Percentiles rank a stretch among this genome's conserved stretches.
Evolutionary conservation across 805 yeast species (phyloP).

Genomic region (Priceomyces haplophilus): DNA sequence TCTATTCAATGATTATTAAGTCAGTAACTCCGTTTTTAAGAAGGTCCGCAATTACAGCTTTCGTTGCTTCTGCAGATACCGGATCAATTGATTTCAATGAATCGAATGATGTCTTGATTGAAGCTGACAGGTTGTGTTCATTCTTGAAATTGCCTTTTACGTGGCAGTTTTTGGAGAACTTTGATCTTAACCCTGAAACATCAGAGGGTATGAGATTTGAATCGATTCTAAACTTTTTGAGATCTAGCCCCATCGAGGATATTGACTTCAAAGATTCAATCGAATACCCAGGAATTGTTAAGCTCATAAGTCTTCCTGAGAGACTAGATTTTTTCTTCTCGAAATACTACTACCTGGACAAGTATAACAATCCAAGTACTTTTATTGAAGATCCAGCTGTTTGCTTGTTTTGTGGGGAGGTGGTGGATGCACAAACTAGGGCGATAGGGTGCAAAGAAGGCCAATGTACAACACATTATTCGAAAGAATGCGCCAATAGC

Average conservation of each 20-base stretch:
- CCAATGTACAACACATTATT: constrained; percentile 73
- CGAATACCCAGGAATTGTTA: constrained; percentile 65
- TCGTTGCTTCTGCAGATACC: constrained; percentile 49
- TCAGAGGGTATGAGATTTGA: constrained; percentile 25
- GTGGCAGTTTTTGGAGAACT: constrained; percentile 16
- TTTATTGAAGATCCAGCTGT: constrained; percentile 71
- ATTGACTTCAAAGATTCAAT: constrained; percentile 24
- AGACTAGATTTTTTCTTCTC: constrained; percentile 70
- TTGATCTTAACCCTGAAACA: constrained; percentile 9
- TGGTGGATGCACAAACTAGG: constrained; percentile 63
- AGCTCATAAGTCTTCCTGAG: constrained; percentile 60
- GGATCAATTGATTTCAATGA: constrained; percentile 24
- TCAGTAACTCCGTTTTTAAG: constrained; percentile 64
- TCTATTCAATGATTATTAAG: constrained; percentile 55
- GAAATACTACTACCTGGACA: constrained; percentile 46
- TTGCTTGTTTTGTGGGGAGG: constrained; percentile 76
- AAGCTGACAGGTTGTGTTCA: constrained; percentile 52
- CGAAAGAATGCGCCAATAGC: constrained; percentile 59
- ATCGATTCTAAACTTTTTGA: constrained; percentile 16
- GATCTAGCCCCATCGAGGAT: constrained; percentile 7
- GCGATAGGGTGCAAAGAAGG: constrained; percentile 59
- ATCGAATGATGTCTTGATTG: constrained; percentile 31
- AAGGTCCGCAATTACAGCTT: constrained; percentile 54
- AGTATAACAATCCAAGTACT: constrained; percentile 36
- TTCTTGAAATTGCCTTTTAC: constrained; percentile 49